A percentile compares a stretch with the other conserved stretches of the same genome.
Evolutionary conservation across 1,284 basidiomycete genomes (phyloP).

Genomic region (Termitomyces sp.): DNA sequence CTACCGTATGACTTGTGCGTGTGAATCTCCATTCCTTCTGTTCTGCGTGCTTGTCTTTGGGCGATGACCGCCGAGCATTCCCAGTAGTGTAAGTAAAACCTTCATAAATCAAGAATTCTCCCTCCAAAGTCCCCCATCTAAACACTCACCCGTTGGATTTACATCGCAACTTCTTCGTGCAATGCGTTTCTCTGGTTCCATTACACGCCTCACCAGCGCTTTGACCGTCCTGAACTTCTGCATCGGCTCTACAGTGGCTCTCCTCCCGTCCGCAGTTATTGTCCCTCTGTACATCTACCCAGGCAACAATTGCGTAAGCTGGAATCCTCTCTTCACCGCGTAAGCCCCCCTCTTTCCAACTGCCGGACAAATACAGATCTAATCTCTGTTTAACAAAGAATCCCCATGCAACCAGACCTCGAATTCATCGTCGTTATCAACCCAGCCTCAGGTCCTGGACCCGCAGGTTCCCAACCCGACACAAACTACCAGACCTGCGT

Average conservation of each 20-base stretch:
- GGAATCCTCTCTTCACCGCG: constrained; percentile 20
- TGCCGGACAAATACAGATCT: too few species aligned
- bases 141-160: not conserved
- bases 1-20: too few species aligned
- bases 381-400: constrained; percentile 18
- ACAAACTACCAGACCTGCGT: constrained; percentile 30
- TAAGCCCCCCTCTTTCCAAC: constrained; percentile 2
- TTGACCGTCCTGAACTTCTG: constrained; percentile 5
- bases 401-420: constrained; percentile 24
- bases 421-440: constrained; percentile 33
- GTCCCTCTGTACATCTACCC: constrained; percentile 29
- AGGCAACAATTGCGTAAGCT: constrained; percentile 16
- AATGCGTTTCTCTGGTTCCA: constrained; percentile 1
- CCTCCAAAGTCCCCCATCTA: not conserved
- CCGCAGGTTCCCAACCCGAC: constrained; percentile 23
- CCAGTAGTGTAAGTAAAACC: too few species aligned
- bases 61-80: too few species aligned
- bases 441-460: constrained; percentile 32
- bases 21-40: too few species aligned
- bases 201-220: not conserved
- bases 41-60: too few species aligned
- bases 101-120: not conserved
- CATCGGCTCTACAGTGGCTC: constrained; percentile 12
- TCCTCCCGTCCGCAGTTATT: constrained; percentile 13
- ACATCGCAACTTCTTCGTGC: not conserved